Evolutionary conservation across 768 basidiomycete species (phyloP).

Genomic region (Russula virescens): DNA sequence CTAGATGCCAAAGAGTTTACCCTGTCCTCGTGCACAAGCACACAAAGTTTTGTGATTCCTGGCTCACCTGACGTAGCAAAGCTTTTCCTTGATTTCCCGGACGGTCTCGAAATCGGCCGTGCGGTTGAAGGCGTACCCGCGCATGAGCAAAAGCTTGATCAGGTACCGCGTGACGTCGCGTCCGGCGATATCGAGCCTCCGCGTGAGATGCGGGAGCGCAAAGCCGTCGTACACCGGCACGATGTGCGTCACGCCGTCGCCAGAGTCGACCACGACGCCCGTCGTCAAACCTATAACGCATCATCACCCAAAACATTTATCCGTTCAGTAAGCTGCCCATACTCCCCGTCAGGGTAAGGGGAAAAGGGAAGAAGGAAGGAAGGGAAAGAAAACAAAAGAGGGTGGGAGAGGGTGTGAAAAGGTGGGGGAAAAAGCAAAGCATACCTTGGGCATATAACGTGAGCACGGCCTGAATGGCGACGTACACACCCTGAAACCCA

Average conservation of each 20-base stretch:
- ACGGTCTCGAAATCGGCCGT: constrained; percentile 99
- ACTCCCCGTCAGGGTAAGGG: neutral
- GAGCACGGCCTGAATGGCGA: constrained; percentile 97
- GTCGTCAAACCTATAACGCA: constrained; percentile 77
- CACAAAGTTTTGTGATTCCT: too few species aligned
- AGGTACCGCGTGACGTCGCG: constrained; percentile 97
- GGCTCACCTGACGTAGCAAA: constrained; percentile 89
- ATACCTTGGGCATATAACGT: constrained; percentile 97
- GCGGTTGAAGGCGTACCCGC: constrained; percentile 99
- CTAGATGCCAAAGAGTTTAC: constrained; percentile 46
- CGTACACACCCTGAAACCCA: constrained; percentile 91
- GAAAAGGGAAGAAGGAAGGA: neutral
- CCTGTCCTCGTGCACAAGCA: too few species aligned
- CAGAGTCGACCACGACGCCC: constrained; percentile 98
- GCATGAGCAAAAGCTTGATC: constrained; percentile 98
- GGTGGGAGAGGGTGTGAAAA: too few species aligned
- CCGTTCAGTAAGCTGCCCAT: neutral
- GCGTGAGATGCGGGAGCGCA: constrained; percentile 90
- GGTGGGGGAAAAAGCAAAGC: constrained; percentile 28
- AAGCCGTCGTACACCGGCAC: constrained; percentile 98
- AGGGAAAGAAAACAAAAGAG: constrained; percentile 14
- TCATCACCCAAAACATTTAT: neutral
- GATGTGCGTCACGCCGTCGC: constrained; percentile 98
- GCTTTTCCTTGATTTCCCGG: constrained; percentile 96
- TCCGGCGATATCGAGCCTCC: constrained; percentile 94